Conservation (phyloP, 306 rosid species). For the Castanea crenata region DNA sequence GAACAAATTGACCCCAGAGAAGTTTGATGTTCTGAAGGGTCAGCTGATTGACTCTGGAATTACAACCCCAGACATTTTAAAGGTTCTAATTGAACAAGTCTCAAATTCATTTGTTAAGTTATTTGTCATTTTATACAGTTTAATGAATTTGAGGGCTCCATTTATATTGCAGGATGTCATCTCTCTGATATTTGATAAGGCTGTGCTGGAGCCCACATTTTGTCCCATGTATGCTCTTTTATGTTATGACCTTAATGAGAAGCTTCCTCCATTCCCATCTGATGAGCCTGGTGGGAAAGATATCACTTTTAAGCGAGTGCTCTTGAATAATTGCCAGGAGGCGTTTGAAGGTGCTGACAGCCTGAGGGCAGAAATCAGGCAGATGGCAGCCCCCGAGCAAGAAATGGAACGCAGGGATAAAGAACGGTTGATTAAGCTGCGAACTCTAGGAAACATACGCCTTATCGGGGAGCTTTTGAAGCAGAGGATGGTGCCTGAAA, state of each 20-base stretch:
- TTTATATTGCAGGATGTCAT: no score
- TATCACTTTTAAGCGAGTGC: no score
- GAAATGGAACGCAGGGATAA: conserved; percentile 40
- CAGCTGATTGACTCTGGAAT: conserved; percentile 36
- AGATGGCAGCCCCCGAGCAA: conserved; percentile 39
- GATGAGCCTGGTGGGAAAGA: no score
- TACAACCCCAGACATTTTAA: conserved; percentile 32
- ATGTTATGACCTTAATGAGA: no score
- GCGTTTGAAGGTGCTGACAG: conserved; percentile 43
- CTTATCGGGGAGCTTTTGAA: conserved; percentile 46
- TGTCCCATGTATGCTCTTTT: no score
- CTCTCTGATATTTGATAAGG: no score
- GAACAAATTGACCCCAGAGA: conserved; percentile 50
- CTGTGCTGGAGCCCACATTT: no score
- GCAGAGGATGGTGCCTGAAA: conserved; percentile 43
- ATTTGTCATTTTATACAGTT: no score
- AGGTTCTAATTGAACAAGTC: conserved; percentile 17
- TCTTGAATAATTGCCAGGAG: conserved; percentile 36
- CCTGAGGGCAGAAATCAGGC: conserved; percentile 37
- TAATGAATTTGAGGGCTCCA: no score
- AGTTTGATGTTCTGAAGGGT: conserved; percentile 41
- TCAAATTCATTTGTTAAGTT: no score
- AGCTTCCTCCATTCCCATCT: no score
- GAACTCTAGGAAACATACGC: conserved; percentile 45
- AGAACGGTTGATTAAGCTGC: conserved; percentile 38